Conservation (phyloP, 2,329 filamentous ascomycete genomes). For the Trematosphaeria pertusa region DNA sequence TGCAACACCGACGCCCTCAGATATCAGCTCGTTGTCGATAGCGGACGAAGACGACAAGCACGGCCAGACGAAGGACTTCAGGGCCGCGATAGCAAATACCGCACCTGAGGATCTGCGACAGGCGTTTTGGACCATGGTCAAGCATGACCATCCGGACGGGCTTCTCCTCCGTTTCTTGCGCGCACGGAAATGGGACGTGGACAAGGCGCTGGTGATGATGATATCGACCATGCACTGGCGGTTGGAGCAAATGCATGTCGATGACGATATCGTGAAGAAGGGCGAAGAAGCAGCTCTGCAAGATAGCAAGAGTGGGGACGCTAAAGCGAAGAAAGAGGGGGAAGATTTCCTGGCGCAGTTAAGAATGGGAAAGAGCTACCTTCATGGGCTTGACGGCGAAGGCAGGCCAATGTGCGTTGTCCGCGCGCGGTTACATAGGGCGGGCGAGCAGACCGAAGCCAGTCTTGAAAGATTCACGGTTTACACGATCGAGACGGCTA, state of each 20-base stretch:
- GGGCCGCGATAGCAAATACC: conserved; percentile 78
- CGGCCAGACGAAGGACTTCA: conserved; percentile 85
- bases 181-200: conserved; percentile 77
- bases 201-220: conserved; percentile 92
- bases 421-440: conserved; percentile 79
- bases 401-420: conserved; percentile 89
- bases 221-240: conserved; percentile 95
- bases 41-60: conserved; percentile 80
- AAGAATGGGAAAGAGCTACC: conserved; percentile 88
- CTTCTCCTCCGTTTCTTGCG: conserved; percentile 63
- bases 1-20: conserved; percentile 27
- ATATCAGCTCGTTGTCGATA: conserved; percentile 41
- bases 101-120: conserved; percentile 79
- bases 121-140: conserved; percentile 92
- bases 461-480: conserved; percentile 90
- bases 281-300: conserved; percentile 63
- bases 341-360: conserved; percentile 84
- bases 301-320: conserved; percentile 65
- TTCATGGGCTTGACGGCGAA: conserved; percentile 85
- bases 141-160: conserved; percentile 92
- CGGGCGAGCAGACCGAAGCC: conserved; percentile 81
- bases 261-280: conserved; percentile 74
- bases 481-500: conserved; percentile 91
- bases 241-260: conserved; percentile 80
- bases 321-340: conserved; percentile 69